Evolutionary conservation across 2,329 filamentous ascomycete genomes (phyloP).

Genomic region (Trichoderma harzianum): DNA sequence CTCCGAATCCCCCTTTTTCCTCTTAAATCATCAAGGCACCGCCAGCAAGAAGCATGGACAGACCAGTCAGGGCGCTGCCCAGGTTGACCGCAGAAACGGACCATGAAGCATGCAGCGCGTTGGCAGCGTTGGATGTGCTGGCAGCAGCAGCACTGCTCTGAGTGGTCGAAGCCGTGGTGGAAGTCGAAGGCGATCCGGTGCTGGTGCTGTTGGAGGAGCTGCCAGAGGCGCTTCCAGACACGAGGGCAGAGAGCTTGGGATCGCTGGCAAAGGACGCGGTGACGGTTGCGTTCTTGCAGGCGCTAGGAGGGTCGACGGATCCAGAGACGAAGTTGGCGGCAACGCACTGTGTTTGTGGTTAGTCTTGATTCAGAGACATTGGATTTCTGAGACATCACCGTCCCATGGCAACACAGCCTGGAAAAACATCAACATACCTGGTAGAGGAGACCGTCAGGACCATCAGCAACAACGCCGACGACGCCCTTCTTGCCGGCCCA

Average conservation of each 20-base stretch:
- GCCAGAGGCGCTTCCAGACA: conserved; percentile 20
- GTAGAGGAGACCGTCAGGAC: conserved; percentile 54
- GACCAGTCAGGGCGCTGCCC: conserved; percentile 24
- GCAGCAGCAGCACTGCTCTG: conserved; percentile 23
- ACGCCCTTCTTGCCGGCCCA: conserved; percentile 55
- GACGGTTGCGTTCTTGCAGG: conserved; percentile 37
- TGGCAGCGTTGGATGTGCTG: conserved; percentile 26
- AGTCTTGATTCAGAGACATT: not conserved
- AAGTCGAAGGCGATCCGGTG: conserved; percentile 10
- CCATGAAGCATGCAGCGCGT: conserved; percentile 25
- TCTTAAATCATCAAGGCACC: conserved; percentile 29
- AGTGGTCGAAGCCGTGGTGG: conserved; percentile 17
- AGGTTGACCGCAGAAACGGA: conserved; percentile 23
- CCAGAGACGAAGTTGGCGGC: conserved; percentile 54
- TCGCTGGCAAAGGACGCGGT: conserved; percentile 33
- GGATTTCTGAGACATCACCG: too few species aligned
- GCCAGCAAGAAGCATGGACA: conserved; percentile 30
- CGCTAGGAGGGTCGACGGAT: conserved; percentile 29
- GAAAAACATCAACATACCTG: conserved; percentile 41
- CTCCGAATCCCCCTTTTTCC: not conserved
- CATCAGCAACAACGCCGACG: conserved; percentile 49
- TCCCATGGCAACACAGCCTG: too few species aligned
- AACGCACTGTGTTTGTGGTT: conserved; percentile 42
- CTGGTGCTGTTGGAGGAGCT: conserved; percentile 17
- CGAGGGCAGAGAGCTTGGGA: conserved; percentile 33